Base-by-base conservation (phyloP, 129 eudicot species). In the Chrysanthemum seticuspe region DNA sequence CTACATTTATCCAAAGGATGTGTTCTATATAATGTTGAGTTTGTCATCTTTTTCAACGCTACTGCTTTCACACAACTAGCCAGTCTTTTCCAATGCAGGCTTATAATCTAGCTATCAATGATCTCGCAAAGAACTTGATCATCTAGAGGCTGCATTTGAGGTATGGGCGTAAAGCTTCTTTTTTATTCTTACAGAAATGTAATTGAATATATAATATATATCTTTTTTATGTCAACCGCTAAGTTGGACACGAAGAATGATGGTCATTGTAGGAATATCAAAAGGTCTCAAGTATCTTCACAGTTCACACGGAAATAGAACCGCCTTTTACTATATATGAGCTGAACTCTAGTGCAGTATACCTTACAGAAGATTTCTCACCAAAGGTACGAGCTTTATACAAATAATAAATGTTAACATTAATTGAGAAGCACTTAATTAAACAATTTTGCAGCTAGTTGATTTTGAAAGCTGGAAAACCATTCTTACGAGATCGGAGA, bases 401-500 rank as follows among this genome's bases (percentile, higher is more conserved):
- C 23, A 18, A 10, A 60, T 23, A 0, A 36, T 36, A 36, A 36
- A 36, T 36, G 8, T 36, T 5, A 36, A 36, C 45, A 36, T 36
- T 36, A 36, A 36, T 1, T 36, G 8, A 36, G 21, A 21, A 21
- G 21, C 21, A 21, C 21, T 21, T 21, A 21, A 21, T 21, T 21
- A 21, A 21, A 21, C 1, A 0, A 0, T 21, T 21, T 21, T 21
- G 21, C 21, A 21, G 99, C 82, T 95, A 57, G 94, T 95, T 67
- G 97, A 95, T 86, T 88, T 95, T 79, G 99, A 95, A 58, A 83
- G 97, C 53, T 90, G 99, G 99, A 95, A 86, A 78, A 82, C 86
- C 4, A 78, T 90, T 70, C 75, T 86, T 67, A 87, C 89, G 25
- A 81, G 94, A 83, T 90, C 96, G 21, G 97, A 85, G 74, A 90